phyloP scores from a whole-genome alignment of 805 yeast genomes.

The Lachancea meyersii region DNA sequence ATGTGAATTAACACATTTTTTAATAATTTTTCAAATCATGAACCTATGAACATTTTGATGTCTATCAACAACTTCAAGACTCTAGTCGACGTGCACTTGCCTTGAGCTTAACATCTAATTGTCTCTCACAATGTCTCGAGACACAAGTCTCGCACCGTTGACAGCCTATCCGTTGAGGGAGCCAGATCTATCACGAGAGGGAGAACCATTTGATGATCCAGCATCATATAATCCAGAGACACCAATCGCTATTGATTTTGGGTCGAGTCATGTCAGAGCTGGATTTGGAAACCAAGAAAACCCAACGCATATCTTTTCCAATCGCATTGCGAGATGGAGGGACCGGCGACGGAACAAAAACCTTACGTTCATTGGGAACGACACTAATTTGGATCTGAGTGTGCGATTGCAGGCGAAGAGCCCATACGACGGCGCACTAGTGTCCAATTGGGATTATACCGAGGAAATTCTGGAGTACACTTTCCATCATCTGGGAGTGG shows the following conservation, averaged over 20 bases:
- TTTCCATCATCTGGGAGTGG: conserved; percentile 70
- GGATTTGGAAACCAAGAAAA: conserved; percentile 45
- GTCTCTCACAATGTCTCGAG: conserved; percentile 8
- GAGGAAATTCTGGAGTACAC: conserved; percentile 81
- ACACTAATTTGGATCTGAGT: conserved; percentile 63
- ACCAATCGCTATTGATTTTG: conserved; percentile 89
- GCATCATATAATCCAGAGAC: conserved; percentile 32
- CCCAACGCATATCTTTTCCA: conserved; percentile 65
- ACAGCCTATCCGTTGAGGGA: conserved; percentile 25
- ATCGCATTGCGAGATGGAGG: conserved; percentile 63
- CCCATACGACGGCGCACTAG: conserved; percentile 81
- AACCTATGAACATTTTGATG: no score
- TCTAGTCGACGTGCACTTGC: not conserved
- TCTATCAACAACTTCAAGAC: not conserved
- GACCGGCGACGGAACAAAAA: conserved; percentile 64
- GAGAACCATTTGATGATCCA: conserved; percentile 30
- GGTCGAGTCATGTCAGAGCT: conserved; percentile 52
- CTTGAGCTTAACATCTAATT: not conserved
- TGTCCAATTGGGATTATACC: conserved; percentile 88
- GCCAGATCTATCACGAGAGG: conserved; percentile 27
- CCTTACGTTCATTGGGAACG: conserved; percentile 76
- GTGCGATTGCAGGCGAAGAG: conserved; percentile 62
- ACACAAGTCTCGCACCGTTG: conserved; percentile 26
- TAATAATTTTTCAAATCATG: no score
- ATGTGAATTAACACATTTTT: no score